Conservation (phyloP, 2,329 filamentous ascomycete genomes). For the Fusarium illudens region DNA sequence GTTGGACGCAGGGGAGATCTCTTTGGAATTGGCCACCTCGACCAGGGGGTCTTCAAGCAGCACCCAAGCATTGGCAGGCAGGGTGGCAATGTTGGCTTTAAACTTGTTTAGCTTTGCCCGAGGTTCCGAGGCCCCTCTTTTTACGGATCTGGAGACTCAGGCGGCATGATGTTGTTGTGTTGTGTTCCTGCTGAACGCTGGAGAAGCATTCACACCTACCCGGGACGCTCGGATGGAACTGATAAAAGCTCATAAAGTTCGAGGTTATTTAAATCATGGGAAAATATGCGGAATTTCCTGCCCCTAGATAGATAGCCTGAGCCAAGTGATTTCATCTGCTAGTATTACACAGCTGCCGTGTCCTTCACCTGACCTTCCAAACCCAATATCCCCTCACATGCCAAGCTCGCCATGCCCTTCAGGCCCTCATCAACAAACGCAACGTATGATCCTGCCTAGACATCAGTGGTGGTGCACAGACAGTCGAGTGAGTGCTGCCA, state of each 20-base stretch:
- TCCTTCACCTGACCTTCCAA: not conserved
- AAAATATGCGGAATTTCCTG: not conserved
- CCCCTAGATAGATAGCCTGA: no score
- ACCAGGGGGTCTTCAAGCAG: not conserved
- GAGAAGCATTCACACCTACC: not conserved
- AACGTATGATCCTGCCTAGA: not conserved
- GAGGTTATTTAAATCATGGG: not conserved
- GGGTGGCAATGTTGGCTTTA: not conserved
- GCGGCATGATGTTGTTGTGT: not conserved
- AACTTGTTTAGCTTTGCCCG: not conserved
- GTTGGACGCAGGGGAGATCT: not conserved
- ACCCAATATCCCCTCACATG: not conserved
- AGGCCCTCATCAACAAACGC: not conserved
- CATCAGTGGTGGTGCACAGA: not conserved
- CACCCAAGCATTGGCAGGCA: no score
- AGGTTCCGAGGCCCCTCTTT: constrained; percentile 1
- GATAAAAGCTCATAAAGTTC: not conserved
- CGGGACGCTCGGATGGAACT: not conserved
- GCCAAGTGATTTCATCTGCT: no score
- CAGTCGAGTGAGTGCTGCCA: not conserved
- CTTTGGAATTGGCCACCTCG: not conserved
- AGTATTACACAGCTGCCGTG: not conserved
- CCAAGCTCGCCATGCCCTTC: not conserved
- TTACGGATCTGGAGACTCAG: not conserved
- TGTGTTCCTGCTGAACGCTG: not conserved